phyloP scores from a whole-genome alignment of 257 asterid genomes.

The Knoxia roxburghii region DNA sequence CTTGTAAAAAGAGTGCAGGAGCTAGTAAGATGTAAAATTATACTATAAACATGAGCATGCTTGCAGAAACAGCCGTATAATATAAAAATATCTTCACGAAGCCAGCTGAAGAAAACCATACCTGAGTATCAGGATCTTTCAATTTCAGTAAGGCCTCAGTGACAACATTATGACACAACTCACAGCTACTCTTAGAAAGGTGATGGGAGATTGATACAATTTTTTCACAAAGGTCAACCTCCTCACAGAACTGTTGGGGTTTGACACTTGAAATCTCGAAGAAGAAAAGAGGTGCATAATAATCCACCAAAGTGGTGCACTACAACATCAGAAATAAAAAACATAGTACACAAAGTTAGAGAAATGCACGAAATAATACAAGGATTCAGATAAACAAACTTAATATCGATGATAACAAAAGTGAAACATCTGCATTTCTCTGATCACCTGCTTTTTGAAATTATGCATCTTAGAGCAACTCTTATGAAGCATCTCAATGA shows the following conservation, averaged over 20 bases:
- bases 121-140: slow-evolving; percentile 93
- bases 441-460: slow-evolving; percentile 61
- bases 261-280: slow-evolving; percentile 47
- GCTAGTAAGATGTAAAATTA: too few species aligned
- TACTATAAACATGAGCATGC: background rate
- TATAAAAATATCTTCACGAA: background rate
- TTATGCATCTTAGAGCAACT: slow-evolving; percentile 63
- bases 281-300: slow-evolving; percentile 84
- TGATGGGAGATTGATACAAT: slow-evolving; percentile 27
- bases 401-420: background rate
- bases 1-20: background rate
- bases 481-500: slow-evolving; percentile 57
- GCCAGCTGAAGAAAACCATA: slow-evolving; percentile 18
- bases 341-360: background rate
- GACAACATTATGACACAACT: slow-evolving; percentile 59
- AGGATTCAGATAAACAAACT: background rate
- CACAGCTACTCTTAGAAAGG: slow-evolving; percentile 55
- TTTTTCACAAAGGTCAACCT: slow-evolving; percentile 57
- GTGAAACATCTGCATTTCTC: background rate
- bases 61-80: background rate
- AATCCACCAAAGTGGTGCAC: slow-evolving; percentile 82
- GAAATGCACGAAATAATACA: background rate
- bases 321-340: slow-evolving; percentile 26
- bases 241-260: slow-evolving; percentile 55
- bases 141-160: slow-evolving; percentile 65